phyloP scores from a whole-genome alignment of 2,329 filamentous ascomycete genomes.

The Talaromyces sp. region DNA sequence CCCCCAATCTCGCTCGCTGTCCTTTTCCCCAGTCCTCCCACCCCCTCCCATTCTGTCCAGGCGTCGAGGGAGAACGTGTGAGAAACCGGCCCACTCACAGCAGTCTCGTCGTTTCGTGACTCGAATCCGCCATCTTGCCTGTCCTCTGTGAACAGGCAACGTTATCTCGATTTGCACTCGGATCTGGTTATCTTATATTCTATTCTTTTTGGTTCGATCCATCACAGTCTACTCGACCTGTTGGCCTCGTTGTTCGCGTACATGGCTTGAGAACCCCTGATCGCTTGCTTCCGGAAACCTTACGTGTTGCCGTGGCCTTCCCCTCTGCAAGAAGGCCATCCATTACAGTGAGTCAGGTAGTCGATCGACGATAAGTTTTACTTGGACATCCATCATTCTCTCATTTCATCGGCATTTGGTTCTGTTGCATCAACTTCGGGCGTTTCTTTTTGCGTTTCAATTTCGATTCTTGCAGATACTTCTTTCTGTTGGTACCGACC shows the following conservation, averaged over 20 bases:
- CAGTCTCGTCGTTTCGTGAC: not conserved
- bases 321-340: not conserved
- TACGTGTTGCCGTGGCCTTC: conserved; percentile 16
- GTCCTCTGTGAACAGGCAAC: not conserved
- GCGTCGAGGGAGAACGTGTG: not conserved
- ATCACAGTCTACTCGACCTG: conserved; percentile 20
- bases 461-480: conserved; percentile 24
- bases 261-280: conserved; percentile 18
- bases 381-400: conserved; percentile 6
- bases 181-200: conserved; percentile 17
- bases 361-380: conserved; percentile 12
- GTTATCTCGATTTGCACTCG: not conserved
- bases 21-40: not conserved
- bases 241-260: conserved; percentile 9
- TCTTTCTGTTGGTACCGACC: conserved; percentile 5
- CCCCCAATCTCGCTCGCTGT: not conserved
- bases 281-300: conserved; percentile 24
- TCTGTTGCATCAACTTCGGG: conserved; percentile 11
- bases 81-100: not conserved
- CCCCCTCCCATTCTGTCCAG: conserved; percentile 5
- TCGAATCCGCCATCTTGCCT: not conserved
- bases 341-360: conserved; percentile 14
- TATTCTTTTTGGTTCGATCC: conserved; percentile 29
- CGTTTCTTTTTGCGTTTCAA: conserved; percentile 23
- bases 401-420: conserved; percentile 1